A percentile compares a stretch with the other conserved stretches of the same genome.
Evolutionary conservation across 169 alveolate species (phyloP).

Genomic region (Plasmodium ovale): DNA sequence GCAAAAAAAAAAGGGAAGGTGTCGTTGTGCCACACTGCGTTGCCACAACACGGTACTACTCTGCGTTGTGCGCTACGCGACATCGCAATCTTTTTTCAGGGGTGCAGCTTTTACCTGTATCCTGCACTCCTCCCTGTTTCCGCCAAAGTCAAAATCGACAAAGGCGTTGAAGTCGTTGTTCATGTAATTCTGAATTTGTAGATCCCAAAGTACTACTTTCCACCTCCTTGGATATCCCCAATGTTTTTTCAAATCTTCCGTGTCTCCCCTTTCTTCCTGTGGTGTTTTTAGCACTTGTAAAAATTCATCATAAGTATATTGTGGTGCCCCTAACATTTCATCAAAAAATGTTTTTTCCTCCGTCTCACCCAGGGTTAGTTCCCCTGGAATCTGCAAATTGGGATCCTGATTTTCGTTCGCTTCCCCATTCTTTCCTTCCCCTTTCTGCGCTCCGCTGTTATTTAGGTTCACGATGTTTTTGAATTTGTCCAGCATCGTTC

Average conservation of each 20-base stretch:
- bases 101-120: slow-evolving; percentile 67
- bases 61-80: neutral
- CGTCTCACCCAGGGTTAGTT: slow-evolving; percentile 23
- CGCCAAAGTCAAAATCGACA: slow-evolving; percentile 86
- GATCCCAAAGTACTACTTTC: slow-evolving; percentile 81
- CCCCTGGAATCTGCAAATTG: neutral
- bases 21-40: no score
- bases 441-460: slow-evolving; percentile 24
- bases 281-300: slow-evolving; percentile 77
- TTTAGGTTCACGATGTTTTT: slow-evolving; percentile 50
- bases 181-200: slow-evolving; percentile 80
- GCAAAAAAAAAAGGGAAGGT: no score
- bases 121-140: slow-evolving; percentile 84
- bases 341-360: slow-evolving; percentile 78
- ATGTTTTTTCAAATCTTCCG: slow-evolving; percentile 78
- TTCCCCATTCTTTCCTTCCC: slow-evolving; percentile 34
- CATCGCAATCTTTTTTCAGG: neutral
- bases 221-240: slow-evolving; percentile 86
- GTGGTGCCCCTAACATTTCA: slow-evolving; percentile 81
- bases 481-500: slow-evolving; percentile 42
- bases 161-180: slow-evolving; percentile 81
- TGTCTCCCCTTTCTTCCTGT: slow-evolving; percentile 83
- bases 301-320: slow-evolving; percentile 84
- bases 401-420: slow-evolving; percentile 33
- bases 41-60: no score